Base-by-base conservation (phyloP, 108 stramenopile species). In the Bacterosira constricta region DNA sequence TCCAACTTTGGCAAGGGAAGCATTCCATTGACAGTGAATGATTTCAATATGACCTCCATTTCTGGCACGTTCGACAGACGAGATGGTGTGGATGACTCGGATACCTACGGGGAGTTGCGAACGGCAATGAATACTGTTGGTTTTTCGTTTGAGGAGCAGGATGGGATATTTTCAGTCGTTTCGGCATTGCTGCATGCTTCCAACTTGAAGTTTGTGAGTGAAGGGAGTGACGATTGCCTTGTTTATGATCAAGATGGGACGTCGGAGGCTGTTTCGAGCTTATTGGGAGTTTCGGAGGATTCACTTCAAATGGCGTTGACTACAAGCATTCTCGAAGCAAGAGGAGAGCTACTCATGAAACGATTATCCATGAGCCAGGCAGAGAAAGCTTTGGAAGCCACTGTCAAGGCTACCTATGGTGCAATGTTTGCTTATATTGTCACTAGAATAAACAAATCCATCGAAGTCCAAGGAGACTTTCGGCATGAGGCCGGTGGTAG, bases 391-490 rank as follows among this genome's bases (percentile, higher is more conserved):
- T 67, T 96, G 30, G 97, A 98, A 63, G 99, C 98, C 21, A 78
- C 98, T 4, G 86, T 88, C 54, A 99, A 98, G 81, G 90, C 96
- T 12, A 78, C 94, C 0, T 98, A 98, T 72, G 90, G 87, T 11
- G 86, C 90, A 6, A 71, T 99, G 13, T 99, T 99, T 75, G 79
- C 82, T 25, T 88, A 85, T 50, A 83, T 99, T 62, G 98, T 99
- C 35, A 27, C 64, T 29, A 80, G 82, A 53, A 85, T 99, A 66
- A 99, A 99, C 81, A 75, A 80, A 36, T 91, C 90, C 51, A 96
- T 97, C 46, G 72, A 78, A 56, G 82, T 85, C 6, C 69, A 49
- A 41, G 71, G 58, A 23, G 75, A 71, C 38, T 17, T 36, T 29
- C 27, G 29, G 57, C 52, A 55, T 11, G 27, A 47, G 35, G 69